Percentiles rank a stretch among this genome's conserved stretches.
Conservation (phyloP, 345 rosid genomes). For the Hevea brasiliensis region DNA sequence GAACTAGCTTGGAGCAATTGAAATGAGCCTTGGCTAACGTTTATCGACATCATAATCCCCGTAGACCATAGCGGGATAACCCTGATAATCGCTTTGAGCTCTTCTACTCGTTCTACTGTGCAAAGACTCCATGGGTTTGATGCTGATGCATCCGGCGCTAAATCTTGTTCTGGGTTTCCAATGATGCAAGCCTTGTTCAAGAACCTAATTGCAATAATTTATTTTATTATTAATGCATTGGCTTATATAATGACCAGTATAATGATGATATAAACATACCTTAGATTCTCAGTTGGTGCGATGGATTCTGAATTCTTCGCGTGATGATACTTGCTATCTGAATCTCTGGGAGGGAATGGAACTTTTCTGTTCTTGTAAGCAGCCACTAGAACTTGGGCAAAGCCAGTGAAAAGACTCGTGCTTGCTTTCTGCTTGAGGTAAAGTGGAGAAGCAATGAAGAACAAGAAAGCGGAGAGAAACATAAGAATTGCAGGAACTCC, state of each 20-base stretch:
- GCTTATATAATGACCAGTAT: background rate
- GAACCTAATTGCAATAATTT: constrained; percentile 44
- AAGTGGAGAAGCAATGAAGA: constrained; percentile 46
- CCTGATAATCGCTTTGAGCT: constrained; percentile 51
- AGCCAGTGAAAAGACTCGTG: constrained; percentile 42
- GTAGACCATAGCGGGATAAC: constrained; percentile 57
- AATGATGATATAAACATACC: constrained; percentile 7
- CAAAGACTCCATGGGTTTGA: constrained; percentile 50
- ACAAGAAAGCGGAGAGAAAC: constrained; percentile 42
- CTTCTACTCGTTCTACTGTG: constrained; percentile 60
- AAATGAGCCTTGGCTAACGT: constrained; percentile 41
- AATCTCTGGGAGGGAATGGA: constrained; percentile 40
- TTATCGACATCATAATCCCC: constrained; percentile 41
- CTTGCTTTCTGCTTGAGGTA: constrained; percentile 42
- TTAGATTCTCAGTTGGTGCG: constrained; percentile 40
- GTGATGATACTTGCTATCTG: constrained; percentile 45
- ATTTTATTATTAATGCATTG: constrained; percentile 2
- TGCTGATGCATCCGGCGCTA: constrained; percentile 32
- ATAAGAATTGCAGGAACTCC: constrained; percentile 47
- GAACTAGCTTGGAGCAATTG: constrained; percentile 41
- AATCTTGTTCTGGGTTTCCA: constrained; percentile 36
- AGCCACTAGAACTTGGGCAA: constrained; percentile 45
- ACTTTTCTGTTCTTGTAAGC: constrained; percentile 41
- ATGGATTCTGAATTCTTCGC: constrained; percentile 43
- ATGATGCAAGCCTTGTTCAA: constrained; percentile 56